A percentile compares a stretch with the other conserved stretches of the same genome.
phyloP scores from a whole-genome alignment of 1,139 yeast genomes.

The Nakaseomyces nivariensis region DNA sequence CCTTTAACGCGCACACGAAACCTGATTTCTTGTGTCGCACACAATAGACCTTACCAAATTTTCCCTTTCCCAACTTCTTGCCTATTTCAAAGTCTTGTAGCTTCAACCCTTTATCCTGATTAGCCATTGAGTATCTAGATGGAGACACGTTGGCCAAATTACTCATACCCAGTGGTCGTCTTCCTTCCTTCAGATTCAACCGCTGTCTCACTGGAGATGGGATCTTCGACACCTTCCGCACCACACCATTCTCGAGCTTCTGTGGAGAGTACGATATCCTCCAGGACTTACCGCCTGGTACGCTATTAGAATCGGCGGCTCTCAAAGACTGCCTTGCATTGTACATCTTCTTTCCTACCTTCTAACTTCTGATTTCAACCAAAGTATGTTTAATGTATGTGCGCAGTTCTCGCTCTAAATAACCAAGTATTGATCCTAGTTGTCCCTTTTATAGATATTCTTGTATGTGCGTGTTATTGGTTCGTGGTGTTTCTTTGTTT shows the following conservation, averaged over 20 bases:
- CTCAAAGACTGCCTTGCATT: background rate
- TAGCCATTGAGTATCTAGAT: background rate
- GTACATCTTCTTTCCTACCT: background rate
- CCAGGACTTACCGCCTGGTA: conserved; percentile 10
- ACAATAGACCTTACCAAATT: conserved; percentile 86
- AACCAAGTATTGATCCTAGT: too few species aligned
- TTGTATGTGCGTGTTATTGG: too few species aligned
- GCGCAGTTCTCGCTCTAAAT: too few species aligned
- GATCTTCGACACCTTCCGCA: conserved; percentile 5
- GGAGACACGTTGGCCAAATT: background rate
- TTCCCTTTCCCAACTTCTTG: conserved; percentile 81
- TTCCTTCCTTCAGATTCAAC: background rate
- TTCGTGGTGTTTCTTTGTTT: too few species aligned
- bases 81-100: conserved; percentile 74
- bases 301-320: background rate
- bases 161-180: background rate
- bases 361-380: too few species aligned
- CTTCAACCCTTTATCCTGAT: conserved; percentile 5
- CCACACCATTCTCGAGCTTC: conserved; percentile 5
- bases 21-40: conserved; percentile 70
- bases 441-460: too few species aligned
- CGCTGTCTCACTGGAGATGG: conserved; percentile 9
- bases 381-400: too few species aligned
- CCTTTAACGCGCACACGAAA: conserved; percentile 80
- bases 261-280: conserved; percentile 11